Evolutionary conservation across 192 early-diverging fungal genomes (phyloP).

Genomic region (Coemansia sp.): DNA sequence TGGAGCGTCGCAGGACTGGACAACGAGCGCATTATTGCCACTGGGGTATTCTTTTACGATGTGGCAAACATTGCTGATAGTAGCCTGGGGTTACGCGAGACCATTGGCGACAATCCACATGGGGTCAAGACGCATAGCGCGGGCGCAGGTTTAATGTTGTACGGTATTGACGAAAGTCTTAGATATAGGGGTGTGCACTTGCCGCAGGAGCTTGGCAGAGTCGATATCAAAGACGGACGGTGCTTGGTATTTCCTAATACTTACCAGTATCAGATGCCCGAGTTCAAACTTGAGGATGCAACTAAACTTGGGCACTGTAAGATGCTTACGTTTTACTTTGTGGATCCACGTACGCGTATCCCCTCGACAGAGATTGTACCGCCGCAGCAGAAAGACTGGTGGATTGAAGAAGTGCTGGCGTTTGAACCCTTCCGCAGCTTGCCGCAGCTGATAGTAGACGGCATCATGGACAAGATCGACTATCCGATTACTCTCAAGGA

Average conservation of each 20-base stretch:
- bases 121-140: too few relatives aligned
- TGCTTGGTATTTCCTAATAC: constrained; percentile 65
- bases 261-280: constrained; percentile 61
- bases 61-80: constrained; percentile 61
- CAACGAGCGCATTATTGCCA: constrained; percentile 65
- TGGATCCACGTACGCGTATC: constrained; percentile 56
- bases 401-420: background rate
- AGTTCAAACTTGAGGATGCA: constrained; percentile 56
- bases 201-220: constrained; percentile 38
- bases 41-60: constrained; percentile 65
- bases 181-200: background rate
- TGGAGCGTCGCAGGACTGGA: constrained; percentile 71
- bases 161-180: constrained; percentile 31
- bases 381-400: constrained; percentile 59
- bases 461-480: constrained; percentile 18
- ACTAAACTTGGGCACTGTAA: constrained; percentile 60
- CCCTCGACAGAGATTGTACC: constrained; percentile 61
- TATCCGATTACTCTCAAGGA: constrained; percentile 41
- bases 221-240: constrained; percentile 52
- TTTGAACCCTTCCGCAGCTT: constrained; percentile 7
- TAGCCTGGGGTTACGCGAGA: constrained; percentile 51
- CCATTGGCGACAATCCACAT: constrained; percentile 15
- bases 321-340: constrained; percentile 65
- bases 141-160: constrained; percentile 9
- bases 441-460: constrained; percentile 12